These are phyloP conservation scores for Boletellus deceptivus DNA, from an alignment of 1,284 basidiomycete species.

Conservation along the genomic window DNA sequence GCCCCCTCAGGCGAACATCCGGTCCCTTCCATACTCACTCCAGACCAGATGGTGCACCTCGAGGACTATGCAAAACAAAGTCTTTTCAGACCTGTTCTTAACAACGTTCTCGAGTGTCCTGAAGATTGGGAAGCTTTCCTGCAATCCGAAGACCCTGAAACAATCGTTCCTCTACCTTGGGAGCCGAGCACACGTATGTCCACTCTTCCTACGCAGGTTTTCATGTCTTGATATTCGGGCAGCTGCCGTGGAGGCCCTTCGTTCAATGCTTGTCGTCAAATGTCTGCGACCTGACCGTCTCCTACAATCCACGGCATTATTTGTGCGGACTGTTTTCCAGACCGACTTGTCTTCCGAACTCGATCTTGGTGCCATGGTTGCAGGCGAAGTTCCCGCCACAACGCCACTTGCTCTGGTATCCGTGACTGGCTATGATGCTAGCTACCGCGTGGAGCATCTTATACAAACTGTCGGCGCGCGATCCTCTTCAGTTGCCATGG, in stretches of 20 bases:
- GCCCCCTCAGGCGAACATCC: conserved; percentile 37
- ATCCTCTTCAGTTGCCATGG: conserved; percentile 92
- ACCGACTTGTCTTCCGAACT: conserved; percentile 78
- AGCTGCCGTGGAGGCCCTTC: conserved; percentile 75
- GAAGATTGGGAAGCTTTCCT: conserved; percentile 81
- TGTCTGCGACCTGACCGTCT: conserved; percentile 89
- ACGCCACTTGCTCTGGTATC: conserved; percentile 91
- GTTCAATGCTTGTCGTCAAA: conserved; percentile 79
- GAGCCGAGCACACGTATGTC: conserved; percentile 62
- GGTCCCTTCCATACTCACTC: conserved; percentile 48
- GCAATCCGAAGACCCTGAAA: conserved; percentile 69
- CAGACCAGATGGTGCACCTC: conserved; percentile 71
- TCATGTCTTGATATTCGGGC: conserved; percentile 16
- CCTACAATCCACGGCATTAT: conserved; percentile 74
- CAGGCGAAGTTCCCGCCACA: conserved; percentile 73
- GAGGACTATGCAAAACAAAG: conserved; percentile 65
- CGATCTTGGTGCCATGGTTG: conserved; percentile 75
- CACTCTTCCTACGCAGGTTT: not conserved
- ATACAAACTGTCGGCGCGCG: conserved; percentile 73
- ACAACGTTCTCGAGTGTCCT: conserved; percentile 63
- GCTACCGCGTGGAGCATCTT: conserved; percentile 90
- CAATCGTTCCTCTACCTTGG: conserved; percentile 75
- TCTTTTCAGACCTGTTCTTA: conserved; percentile 77
- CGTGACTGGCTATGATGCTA: conserved; percentile 95
- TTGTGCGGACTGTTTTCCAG: conserved; percentile 74